Base-by-base conservation (phyloP, 2,329 filamentous ascomycete genomes). In the Colletotrichum sp. region DNA sequence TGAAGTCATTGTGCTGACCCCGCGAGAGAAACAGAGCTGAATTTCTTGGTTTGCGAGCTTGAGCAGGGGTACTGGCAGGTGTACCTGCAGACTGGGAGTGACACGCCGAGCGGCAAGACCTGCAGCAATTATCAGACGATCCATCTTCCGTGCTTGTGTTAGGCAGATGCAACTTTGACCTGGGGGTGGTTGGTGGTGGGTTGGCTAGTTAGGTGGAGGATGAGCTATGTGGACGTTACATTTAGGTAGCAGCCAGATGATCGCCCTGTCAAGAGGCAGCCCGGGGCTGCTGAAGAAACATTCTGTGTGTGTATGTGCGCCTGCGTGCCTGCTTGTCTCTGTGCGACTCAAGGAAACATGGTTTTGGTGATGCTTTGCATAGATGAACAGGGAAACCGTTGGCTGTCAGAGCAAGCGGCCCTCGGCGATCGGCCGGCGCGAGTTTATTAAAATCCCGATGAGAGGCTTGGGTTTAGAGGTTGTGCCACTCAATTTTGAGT, bases 101-200 rank as follows among this genome's bases (percentile, higher is more conserved):
- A 88, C 52, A 83, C 82, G 43, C 89, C 89, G 3, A 85, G 84
- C 67, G 88, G 87, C 3, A 83, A 83, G 80, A 87, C 84, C 7
- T 90, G 89, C 78, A 90, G 87, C 77, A 90, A 90, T 79, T 89
- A 87, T 74, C 88, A 90, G 83, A 89, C 87, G 32, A 82, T 90
- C 71, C 89, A 90, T 81, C 79, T 90, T 78, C 89, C 88, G 36
- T 90, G 88, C 77, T 78, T 90, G 48, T 89, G 88, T 66, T 87
- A 77, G 55, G 34, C 21, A 30, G 43, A 7, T 24, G 43, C 43
- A 13, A 52, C 43, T 52, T 12, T n/a, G 28, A 30, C 18, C 12
- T 62, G 28, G 28, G 7, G n/a, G 12, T 34, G n/a, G 58, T 24
- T 32, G 24, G 26, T 26, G 52, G 56, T 30, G n/a, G 28, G 30